phyloP scores from a whole-genome alignment of 495 filamentous ascomycete genomes.

The Penicillium riverlandense region DNA sequence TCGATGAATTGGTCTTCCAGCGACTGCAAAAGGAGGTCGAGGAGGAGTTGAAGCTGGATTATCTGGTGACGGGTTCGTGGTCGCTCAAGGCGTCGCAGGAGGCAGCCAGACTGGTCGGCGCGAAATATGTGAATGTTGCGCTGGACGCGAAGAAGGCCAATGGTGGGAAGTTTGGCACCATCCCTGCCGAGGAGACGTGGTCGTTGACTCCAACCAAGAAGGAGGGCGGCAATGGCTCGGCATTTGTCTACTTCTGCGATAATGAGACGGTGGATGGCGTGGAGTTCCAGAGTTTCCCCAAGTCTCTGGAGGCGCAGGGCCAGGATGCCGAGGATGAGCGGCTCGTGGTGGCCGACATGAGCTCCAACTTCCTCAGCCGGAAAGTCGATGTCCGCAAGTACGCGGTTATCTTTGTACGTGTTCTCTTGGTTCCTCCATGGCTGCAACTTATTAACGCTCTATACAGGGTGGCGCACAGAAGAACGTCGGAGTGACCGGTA shows the following conservation, averaged over 20 bases:
- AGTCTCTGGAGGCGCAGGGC: slow-evolving; percentile 43
- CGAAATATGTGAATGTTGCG: slow-evolving; percentile 72
- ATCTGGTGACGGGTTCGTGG: slow-evolving; percentile 88
- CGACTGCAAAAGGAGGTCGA: slow-evolving; percentile 56
- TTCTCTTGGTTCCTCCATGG: neutral
- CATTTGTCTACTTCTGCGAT: slow-evolving; percentile 85
- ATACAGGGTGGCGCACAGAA: slow-evolving; percentile 68
- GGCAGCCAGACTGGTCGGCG: slow-evolving; percentile 65
- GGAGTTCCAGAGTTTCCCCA: slow-evolving; percentile 78
- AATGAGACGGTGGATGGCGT: slow-evolving; percentile 84
- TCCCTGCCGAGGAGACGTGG: slow-evolving; percentile 72
- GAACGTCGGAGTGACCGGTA: slow-evolving; percentile 78
- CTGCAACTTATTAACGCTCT: slow-evolving; percentile 3
- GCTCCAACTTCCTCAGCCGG: slow-evolving; percentile 58
- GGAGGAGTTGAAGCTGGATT: slow-evolving; percentile 70
- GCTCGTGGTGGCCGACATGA: slow-evolving; percentile 80
- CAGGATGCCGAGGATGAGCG: slow-evolving; percentile 49
- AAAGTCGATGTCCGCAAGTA: slow-evolving; percentile 64
- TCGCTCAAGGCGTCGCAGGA: slow-evolving; percentile 88
- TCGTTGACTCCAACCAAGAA: slow-evolving; percentile 55
- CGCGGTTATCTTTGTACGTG: slow-evolving; percentile 40
- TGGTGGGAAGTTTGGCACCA: slow-evolving; percentile 81
- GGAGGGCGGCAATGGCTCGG: slow-evolving; percentile 45
- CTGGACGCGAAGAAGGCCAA: slow-evolving; percentile 62
- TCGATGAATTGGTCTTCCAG: slow-evolving; percentile 48